Conservation (phyloP, 2,329 filamentous ascomycete species). For the Amphichorda felina region DNA sequence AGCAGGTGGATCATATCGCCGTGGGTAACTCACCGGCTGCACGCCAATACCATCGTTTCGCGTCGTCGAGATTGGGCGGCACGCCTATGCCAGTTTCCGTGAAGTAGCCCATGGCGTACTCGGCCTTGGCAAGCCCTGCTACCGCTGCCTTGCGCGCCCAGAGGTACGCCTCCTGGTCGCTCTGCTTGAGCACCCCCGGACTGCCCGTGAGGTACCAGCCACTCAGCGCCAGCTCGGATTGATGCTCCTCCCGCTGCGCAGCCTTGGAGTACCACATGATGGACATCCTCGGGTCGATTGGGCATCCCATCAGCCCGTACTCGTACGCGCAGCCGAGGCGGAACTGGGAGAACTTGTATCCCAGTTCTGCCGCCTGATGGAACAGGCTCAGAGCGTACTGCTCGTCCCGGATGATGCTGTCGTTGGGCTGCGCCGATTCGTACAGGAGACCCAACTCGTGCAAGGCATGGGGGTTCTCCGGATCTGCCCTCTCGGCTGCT, state of each 20-base stretch:
- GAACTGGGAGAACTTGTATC: constrained; percentile 93
- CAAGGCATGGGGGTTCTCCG: constrained; percentile 86
- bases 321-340: constrained; percentile 81
- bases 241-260: constrained; percentile 87
- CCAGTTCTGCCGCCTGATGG: constrained; percentile 72
- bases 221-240: constrained; percentile 72
- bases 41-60: constrained; percentile 96
- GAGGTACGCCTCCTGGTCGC: constrained; percentile 90
- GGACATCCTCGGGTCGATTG: constrained; percentile 69
- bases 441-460: constrained; percentile 71
- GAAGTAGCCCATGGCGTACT: constrained; percentile 97
- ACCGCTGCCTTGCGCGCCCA: constrained; percentile 92
- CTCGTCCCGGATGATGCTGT: constrained; percentile 71
- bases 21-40: constrained; percentile 72
- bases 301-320: constrained; percentile 73
- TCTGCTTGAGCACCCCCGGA: constrained; percentile 79
- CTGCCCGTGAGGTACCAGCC: constrained; percentile 94
- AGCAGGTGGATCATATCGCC: too few relatives aligned
- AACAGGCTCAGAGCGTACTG: constrained; percentile 72
- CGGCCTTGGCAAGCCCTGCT: constrained; percentile 80
- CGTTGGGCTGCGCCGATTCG: constrained; percentile 52
- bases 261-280: constrained; percentile 93
- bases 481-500: constrained; percentile 76
- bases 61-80: constrained; percentile 78
- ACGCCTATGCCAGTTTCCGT: constrained; percentile 91